Percentiles rank a stretch among this genome's conserved stretches.
Evolutionary conservation across 805 yeast species (phyloP).

Genomic region (Candida ulmi): DNA sequence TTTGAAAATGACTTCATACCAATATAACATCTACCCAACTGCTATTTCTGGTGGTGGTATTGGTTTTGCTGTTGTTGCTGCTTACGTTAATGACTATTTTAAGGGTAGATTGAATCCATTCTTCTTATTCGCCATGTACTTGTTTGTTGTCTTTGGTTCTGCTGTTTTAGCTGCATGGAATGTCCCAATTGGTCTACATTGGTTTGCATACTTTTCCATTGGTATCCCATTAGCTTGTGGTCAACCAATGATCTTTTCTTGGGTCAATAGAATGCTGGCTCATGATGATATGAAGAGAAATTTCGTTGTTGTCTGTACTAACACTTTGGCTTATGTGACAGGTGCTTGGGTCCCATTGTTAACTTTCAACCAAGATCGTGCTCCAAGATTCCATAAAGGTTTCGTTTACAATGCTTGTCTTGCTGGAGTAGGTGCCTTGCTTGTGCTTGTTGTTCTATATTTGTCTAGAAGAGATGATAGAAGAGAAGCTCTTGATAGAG

Average conservation of each 20-base stretch:
- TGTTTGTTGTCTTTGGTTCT: slow-evolving; percentile 37
- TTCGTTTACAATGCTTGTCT: slow-evolving; percentile 31
- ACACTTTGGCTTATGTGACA: slow-evolving; percentile 34
- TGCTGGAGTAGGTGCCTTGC: slow-evolving; percentile 25
- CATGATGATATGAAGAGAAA: slow-evolving; percentile 22
- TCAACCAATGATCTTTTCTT: slow-evolving; percentile 46
- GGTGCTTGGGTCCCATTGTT: slow-evolving; percentile 34
- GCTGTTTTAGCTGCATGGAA: slow-evolving; percentile 39
- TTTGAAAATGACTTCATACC: slow-evolving; percentile 23
- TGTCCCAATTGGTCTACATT: slow-evolving; percentile 39
- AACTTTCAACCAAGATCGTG: slow-evolving; percentile 29
- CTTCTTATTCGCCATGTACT: slow-evolving; percentile 32
- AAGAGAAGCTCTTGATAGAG: neutral
- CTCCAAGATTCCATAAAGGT: slow-evolving; percentile 30
- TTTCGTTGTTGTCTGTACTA: slow-evolving; percentile 30
- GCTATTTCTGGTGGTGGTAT: slow-evolving; percentile 32
- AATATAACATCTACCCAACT: slow-evolving; percentile 36
- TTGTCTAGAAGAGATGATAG: neutral
- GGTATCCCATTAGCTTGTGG: slow-evolving; percentile 46
- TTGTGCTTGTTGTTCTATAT: neutral
- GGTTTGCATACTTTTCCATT: slow-evolving; percentile 41
- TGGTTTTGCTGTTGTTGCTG: slow-evolving; percentile 27
- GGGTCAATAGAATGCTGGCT: slow-evolving; percentile 43
- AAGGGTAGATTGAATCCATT: slow-evolving; percentile 31
- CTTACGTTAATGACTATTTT: slow-evolving; percentile 29